A percentile compares a stretch with the other conserved stretches of the same genome.
These are phyloP conservation scores for Claviceps fusiformis DNA, from an alignment of 2,329 filamentous ascomycete species.

Conservation along the genomic window DNA sequence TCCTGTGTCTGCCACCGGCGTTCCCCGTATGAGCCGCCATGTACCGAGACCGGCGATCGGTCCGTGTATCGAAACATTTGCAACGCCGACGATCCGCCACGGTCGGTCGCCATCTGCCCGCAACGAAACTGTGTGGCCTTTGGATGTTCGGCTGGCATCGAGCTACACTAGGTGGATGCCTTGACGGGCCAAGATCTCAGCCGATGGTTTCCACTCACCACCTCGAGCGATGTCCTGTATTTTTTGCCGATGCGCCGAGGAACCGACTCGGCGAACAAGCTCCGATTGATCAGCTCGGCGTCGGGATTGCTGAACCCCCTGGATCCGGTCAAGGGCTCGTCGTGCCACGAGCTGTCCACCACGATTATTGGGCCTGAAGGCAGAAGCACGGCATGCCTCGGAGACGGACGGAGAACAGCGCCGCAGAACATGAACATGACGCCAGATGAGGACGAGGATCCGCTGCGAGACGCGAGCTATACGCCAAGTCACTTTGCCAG, in stretches of 20 bases:
- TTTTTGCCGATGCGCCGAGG: slow-evolving; percentile 42
- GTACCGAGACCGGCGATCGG: slow-evolving; percentile 18
- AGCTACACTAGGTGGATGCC: slow-evolving; percentile 44
- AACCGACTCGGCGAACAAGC: slow-evolving; percentile 37
- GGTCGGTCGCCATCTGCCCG: slow-evolving; percentile 53
- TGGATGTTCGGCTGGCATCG: slow-evolving; percentile 47
- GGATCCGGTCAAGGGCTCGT: slow-evolving; percentile 9
- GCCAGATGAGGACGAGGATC: background rate
- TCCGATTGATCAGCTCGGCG: slow-evolving; percentile 49
- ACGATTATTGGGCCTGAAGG: slow-evolving; percentile 10
- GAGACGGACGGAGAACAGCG: background rate
- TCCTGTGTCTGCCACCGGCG: slow-evolving; percentile 14
- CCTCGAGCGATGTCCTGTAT: slow-evolving; percentile 41
- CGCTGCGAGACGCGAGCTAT: background rate
- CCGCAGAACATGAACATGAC: slow-evolving; percentile 2
- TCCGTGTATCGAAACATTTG: slow-evolving; percentile 35
- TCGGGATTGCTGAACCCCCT: slow-evolving; percentile 20
- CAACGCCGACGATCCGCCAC: slow-evolving; percentile 46
- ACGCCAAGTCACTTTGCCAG: background rate
- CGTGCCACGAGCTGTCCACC: slow-evolving; percentile 12
- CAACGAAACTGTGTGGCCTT: slow-evolving; percentile 51
- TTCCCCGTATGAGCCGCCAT: slow-evolving; percentile 12
- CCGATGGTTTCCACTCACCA: slow-evolving; percentile 41
- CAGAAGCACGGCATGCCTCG: slow-evolving; percentile 9
- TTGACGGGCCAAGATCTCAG: slow-evolving; percentile 33